These are phyloP conservation scores for Heteromeles arbutifolia DNA, from an alignment of 306 rosid species.

Conservation along the genomic window DNA sequence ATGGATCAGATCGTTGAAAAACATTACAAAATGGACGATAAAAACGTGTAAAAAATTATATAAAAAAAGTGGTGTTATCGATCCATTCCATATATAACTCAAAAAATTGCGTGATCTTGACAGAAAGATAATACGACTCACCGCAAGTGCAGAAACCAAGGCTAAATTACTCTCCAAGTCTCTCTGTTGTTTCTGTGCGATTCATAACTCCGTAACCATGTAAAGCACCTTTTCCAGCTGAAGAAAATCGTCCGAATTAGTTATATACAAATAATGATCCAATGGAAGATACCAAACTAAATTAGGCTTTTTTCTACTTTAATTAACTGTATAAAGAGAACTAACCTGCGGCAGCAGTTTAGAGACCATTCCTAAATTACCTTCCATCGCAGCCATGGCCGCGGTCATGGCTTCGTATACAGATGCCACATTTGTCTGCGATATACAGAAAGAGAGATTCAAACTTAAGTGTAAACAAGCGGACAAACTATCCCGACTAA, in stretches of 20 bases:
- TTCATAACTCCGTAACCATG: conserved; percentile 55
- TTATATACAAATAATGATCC: neutral
- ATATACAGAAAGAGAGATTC: neutral
- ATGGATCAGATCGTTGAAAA: rapidly evolving
- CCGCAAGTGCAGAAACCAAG: conserved; percentile 32
- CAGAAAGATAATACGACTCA: conserved; percentile 13
- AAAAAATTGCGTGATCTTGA: neutral
- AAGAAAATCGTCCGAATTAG: neutral
- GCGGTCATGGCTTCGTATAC: conserved; percentile 40
- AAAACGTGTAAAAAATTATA: too few relatives aligned
- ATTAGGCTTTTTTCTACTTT: neutral
- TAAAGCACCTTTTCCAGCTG: conserved; percentile 54
- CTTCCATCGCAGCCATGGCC: conserved; percentile 43
- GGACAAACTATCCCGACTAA: neutral
- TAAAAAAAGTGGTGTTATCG: too few relatives aligned
- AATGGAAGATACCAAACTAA: neutral
- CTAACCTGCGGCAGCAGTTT: conserved; percentile 44
- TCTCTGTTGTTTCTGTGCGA: conserved; percentile 39
- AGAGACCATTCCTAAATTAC: conserved; percentile 24
- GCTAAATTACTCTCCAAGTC: conserved; percentile 32
- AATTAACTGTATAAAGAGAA: neutral
- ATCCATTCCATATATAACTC: neutral
- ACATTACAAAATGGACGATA: too few relatives aligned
- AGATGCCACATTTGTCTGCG: conserved; percentile 39
- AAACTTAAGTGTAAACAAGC: neutral